Conservation (phyloP, 2,329 filamentous ascomycete genomes). For the Simplicillium aogashimaense region DNA sequence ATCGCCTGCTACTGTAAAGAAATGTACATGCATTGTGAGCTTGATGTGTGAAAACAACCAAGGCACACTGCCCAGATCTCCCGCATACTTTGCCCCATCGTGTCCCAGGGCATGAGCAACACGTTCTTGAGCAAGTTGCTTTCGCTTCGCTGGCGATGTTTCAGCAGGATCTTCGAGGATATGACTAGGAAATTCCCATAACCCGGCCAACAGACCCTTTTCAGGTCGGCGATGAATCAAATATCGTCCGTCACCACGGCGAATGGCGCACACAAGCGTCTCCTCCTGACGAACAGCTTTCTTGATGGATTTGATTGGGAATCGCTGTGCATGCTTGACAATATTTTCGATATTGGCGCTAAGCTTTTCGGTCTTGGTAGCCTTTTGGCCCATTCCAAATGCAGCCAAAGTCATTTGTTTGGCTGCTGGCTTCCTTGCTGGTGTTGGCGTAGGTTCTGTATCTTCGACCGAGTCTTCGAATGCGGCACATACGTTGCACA, state of each 20-base stretch:
- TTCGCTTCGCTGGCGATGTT: constrained; percentile 18
- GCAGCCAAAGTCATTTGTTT: constrained; percentile 23
- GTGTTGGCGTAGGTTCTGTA: constrained; percentile 3
- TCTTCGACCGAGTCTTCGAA: constrained; percentile 15
- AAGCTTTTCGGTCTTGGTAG: constrained; percentile 5
- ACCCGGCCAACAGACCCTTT: constrained; percentile 42
- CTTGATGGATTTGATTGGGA: constrained; percentile 40
- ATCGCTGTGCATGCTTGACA: constrained; percentile 35
- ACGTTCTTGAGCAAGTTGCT: constrained; percentile 23
- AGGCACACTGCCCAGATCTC: constrained; percentile 40
- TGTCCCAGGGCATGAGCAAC: constrained; percentile 16
- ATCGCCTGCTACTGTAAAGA: constrained; percentile 28
- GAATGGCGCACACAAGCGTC: constrained; percentile 42
- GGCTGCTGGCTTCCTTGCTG: constrained; percentile 8
- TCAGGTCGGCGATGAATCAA: constrained; percentile 40
- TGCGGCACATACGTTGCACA: constrained; percentile 36
- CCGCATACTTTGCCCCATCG: constrained; percentile 18
- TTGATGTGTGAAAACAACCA: constrained; percentile 50
- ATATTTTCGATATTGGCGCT: constrained; percentile 22
- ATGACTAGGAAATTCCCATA: constrained; percentile 47
- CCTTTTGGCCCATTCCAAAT: constrained; percentile 20
- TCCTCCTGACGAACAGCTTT: constrained; percentile 42
- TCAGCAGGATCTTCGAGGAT: constrained; percentile 16
- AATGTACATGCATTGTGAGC: constrained; percentile 46
- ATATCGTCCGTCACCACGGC: constrained; percentile 30